Conservation (phyloP, 1,284 basidiomycete genomes). For the Pholiota adiposa region DNA sequence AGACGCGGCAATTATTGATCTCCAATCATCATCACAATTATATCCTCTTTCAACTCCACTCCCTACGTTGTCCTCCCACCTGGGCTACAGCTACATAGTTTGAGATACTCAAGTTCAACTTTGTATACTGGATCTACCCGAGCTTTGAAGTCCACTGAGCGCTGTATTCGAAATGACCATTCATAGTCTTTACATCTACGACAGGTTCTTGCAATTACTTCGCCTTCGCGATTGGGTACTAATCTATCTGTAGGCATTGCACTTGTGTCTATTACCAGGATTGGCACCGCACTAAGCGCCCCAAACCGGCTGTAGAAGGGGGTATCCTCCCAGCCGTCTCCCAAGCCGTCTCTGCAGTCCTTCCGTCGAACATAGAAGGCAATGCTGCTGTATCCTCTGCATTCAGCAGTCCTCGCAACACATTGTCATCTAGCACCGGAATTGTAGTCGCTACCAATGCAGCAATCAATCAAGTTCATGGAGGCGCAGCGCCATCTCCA, state of each 20-base stretch:
- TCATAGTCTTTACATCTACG: conserved; percentile 88
- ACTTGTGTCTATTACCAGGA: conserved; percentile 93
- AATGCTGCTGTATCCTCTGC: conserved; percentile 37
- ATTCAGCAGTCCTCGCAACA: conserved; percentile 64
- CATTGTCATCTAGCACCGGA: conserved; percentile 62
- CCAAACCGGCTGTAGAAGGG: conserved; percentile 71
- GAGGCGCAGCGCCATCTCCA: conserved; percentile 40
- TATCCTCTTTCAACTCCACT: too few species aligned
- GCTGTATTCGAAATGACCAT: conserved; percentile 65
- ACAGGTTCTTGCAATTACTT: conserved; percentile 54
- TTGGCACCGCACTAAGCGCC: conserved; percentile 83
- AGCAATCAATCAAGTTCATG: conserved; percentile 40
- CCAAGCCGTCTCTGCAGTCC: conserved; percentile 51
- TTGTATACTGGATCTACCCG: too few species aligned
- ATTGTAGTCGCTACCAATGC: conserved; percentile 72
- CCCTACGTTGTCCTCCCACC: too few species aligned
- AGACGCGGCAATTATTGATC: neutral
- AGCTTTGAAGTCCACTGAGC: too few species aligned
- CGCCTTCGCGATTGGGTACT: neutral
- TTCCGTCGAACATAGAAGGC: conserved; percentile 35
- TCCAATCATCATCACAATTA: too few species aligned
- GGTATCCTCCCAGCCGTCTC: conserved; percentile 79
- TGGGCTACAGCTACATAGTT: too few species aligned
- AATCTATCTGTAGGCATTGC: conserved; percentile 68
- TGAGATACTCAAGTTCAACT: too few species aligned